Conservation (phyloP, 2,329 filamentous ascomycete species). For the Talaromyces piceae region DNA sequence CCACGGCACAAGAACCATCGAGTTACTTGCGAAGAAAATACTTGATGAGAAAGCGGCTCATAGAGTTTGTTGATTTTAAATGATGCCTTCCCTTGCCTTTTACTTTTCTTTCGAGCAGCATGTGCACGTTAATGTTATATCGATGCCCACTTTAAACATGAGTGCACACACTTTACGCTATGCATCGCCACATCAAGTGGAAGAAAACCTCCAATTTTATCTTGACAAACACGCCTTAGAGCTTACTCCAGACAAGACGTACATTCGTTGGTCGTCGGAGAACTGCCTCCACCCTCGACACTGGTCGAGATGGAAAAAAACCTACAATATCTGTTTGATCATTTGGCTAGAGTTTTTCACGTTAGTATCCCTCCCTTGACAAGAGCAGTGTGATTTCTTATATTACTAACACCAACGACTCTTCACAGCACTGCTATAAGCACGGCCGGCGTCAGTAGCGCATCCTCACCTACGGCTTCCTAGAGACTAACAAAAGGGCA, state of each 20-base stretch:
- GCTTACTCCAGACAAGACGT: constrained; percentile 22
- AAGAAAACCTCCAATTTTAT: not conserved
- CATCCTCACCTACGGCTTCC: not conserved
- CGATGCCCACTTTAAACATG: not conserved
- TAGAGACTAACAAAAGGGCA: not conserved
- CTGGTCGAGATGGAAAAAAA: constrained; percentile 22
- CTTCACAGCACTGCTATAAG: constrained; percentile 26
- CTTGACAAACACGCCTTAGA: constrained; percentile 15
- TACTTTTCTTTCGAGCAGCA: not conserved
- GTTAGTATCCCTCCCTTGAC: constrained; percentile 14
- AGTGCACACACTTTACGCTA: not conserved
- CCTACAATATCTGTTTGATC: constrained; percentile 22
- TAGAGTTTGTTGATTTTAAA: no score
- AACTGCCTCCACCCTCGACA: constrained; percentile 27
- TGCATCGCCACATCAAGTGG: not conserved
- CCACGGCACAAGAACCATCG: not conserved
- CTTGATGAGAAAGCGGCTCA: not conserved
- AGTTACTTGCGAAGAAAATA: no score
- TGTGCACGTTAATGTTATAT: not conserved
- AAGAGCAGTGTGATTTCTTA: not conserved
- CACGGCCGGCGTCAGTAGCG: constrained; percentile 25
- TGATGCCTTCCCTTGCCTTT: no score
- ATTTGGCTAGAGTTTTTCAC: constrained; percentile 27
- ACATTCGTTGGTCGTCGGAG: constrained; percentile 23
- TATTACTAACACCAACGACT: constrained; percentile 10